phyloP scores from a whole-genome alignment of 2,329 filamentous ascomycete species.

The Clarireedia sp. region DNA sequence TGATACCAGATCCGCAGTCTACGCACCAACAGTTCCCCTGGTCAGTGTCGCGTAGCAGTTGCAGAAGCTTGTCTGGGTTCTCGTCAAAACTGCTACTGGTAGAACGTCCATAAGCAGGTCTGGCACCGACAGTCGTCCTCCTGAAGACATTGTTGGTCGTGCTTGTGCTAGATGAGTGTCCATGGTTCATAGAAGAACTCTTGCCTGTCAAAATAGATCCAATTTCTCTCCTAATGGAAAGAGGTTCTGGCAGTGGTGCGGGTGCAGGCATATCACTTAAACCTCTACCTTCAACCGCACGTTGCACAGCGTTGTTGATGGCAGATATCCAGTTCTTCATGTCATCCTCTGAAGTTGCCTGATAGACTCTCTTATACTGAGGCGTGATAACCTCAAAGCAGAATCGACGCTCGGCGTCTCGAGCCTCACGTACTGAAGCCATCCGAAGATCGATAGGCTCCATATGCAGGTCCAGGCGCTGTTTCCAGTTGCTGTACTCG shows the following conservation, averaged over 20 bases:
- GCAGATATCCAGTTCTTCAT: conserved; percentile 95
- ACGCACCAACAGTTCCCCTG: conserved; percentile 91
- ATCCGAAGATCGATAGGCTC: conserved; percentile 95
- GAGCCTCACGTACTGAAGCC: conserved; percentile 91
- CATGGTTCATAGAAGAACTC: conserved; percentile 58
- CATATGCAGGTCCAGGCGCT: conserved; percentile 92
- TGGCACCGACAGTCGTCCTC: conserved; percentile 84
- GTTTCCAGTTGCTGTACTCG: conserved; percentile 99
- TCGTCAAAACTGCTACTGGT: conserved; percentile 70
- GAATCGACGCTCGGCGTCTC: conserved; percentile 88
- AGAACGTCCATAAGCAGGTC: conserved; percentile 63
- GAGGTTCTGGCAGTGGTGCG: conserved; percentile 32
- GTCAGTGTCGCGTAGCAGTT: conserved; percentile 80
- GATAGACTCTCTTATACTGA: conserved; percentile 90
- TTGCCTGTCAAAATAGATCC: conserved; percentile 91
- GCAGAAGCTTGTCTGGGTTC: conserved; percentile 75
- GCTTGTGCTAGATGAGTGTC: conserved; percentile 37
- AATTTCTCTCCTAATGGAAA: conserved; percentile 70
- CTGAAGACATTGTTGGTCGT: conserved; percentile 56
- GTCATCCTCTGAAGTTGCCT: conserved; percentile 95
- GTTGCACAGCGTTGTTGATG: conserved; percentile 95
- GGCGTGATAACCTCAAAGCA: conserved; percentile 99
- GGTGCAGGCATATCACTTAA: conserved; percentile 45
- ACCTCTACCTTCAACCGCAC: conserved; percentile 78
- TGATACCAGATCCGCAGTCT: conserved; percentile 83